phyloP scores from a whole-genome alignment of 2,329 filamentous ascomycete species.

The Botryotinia globosa region DNA sequence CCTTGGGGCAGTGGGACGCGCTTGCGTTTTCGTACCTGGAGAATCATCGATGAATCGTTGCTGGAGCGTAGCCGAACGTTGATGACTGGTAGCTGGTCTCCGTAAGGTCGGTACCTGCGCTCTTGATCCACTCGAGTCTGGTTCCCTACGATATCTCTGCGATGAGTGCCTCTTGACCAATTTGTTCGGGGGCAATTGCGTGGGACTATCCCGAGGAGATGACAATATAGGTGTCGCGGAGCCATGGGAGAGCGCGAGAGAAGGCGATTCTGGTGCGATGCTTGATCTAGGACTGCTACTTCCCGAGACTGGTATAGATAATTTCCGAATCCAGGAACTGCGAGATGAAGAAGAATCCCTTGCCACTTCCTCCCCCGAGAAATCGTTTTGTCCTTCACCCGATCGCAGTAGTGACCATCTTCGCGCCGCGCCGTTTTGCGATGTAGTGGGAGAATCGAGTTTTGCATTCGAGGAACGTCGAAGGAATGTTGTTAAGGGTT shows the following conservation, averaged over 20 bases:
- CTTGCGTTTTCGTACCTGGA: conserved; percentile 24
- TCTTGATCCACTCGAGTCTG: conserved; percentile 49
- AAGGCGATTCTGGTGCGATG: conserved; percentile 62
- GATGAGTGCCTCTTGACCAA: conserved; percentile 71
- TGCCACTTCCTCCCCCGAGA: conserved; percentile 28
- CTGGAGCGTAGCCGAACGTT: conserved; percentile 69
- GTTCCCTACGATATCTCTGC: conserved; percentile 46
- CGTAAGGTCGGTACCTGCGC: conserved; percentile 65
- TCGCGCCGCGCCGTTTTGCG: conserved; percentile 26
- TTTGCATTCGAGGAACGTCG: conserved; percentile 25
- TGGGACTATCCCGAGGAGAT: conserved; percentile 37
- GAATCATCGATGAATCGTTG: conserved; percentile 42
- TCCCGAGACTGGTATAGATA: conserved; percentile 66
- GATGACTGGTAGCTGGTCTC: conserved; percentile 75
- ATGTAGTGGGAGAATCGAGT: conserved; percentile 28
- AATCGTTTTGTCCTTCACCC: conserved; percentile 31
- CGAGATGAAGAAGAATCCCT: conserved; percentile 59
- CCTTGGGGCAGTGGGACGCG: conserved; percentile 23
- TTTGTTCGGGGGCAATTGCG: conserved; percentile 64
- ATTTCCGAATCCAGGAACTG: conserved; percentile 69
- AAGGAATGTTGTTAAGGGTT: conserved; percentile 20
- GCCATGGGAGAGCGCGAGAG: conserved; percentile 62
- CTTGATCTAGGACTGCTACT: conserved; percentile 64
- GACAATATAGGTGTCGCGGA: conserved; percentile 63
- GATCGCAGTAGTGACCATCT: conserved; percentile 31